Conservation (phyloP, 169 alveolate genomes). For the Plasmodium vivax region DNA sequence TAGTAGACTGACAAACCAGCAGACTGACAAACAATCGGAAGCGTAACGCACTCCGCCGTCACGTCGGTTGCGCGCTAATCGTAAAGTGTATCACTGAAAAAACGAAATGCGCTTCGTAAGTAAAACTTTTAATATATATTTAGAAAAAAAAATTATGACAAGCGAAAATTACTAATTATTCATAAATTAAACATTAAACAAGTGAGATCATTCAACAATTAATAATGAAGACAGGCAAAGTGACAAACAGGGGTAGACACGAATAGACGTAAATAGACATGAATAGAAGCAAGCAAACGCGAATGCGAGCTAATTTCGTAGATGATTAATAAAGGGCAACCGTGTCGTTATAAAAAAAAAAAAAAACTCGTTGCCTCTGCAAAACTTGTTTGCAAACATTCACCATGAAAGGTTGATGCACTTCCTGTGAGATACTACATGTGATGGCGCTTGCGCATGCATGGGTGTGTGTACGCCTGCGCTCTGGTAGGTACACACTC, state of each 20-base stretch:
- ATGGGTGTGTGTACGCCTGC: background rate
- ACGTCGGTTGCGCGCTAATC: background rate
- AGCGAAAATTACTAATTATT: background rate
- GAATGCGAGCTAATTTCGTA: background rate
- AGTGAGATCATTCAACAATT: conserved; percentile 5
- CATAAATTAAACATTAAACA: background rate
- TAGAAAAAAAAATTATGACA: conserved; percentile 5
- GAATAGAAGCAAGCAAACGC: background rate
- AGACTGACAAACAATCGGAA: background rate
- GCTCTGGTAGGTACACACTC: background rate
- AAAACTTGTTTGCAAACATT: conserved; percentile 1
- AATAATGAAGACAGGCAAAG: conserved; percentile 12
- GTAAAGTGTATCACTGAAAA: background rate
- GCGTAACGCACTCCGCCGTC: background rate
- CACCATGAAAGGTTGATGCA: background rate
- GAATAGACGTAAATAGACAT: background rate
- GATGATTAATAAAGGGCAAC: background rate
- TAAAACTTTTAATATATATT: conserved; percentile 2
- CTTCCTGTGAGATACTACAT: background rate
- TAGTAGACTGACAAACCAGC: background rate
- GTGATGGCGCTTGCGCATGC: background rate
- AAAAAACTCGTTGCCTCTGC: background rate
- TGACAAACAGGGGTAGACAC: background rate
- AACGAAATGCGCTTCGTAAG: background rate
- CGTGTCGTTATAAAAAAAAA: background rate